Conservation (phyloP, 345 rosid genomes). For the Sisymbrium irio region DNA sequence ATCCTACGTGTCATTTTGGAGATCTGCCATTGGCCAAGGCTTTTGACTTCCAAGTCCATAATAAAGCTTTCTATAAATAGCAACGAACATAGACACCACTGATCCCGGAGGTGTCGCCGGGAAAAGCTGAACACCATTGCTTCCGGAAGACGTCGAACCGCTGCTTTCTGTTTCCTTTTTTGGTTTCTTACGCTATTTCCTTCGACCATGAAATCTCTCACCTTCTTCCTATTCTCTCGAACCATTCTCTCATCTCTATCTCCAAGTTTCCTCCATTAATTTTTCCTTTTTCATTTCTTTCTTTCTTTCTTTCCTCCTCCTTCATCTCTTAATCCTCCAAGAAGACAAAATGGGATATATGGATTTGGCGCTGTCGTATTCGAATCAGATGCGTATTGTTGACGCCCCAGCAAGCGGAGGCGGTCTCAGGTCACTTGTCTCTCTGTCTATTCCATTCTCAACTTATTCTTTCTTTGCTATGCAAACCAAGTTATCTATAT, state of each 20-base stretch:
- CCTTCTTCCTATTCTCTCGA: conserved; percentile 8
- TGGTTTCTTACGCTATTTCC: conserved; percentile 12
- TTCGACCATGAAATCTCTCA: background rate
- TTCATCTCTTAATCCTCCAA: background rate
- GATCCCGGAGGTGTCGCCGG: conserved; percentile 2
- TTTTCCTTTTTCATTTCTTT: background rate
- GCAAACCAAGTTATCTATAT: too few relatives aligned
- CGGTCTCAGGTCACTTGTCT: conserved; percentile 63
- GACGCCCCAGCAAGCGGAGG: conserved; percentile 87
- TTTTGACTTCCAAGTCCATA: background rate
- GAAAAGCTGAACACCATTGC: conserved; percentile 6
- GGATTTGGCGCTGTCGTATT: conserved; percentile 26
- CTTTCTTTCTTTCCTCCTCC: background rate
- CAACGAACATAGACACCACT: background rate
- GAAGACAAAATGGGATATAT: conserved; percentile 25
- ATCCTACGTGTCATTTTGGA: background rate
- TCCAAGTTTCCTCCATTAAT: background rate
- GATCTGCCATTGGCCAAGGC: background rate
- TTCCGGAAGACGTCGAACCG: background rate
- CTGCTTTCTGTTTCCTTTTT: conserved; percentile 10
- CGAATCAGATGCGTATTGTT: conserved; percentile 35
- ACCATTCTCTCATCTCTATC: conserved; percentile 1
- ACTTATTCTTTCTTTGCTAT: too few relatives aligned
- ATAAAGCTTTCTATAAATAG: conserved; percentile 14
- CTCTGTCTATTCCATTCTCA: background rate